Evolutionary conservation across 2,329 filamentous ascomycete species (phyloP), one percentile per base, ranked within the genome.

Genomic region (Penicillium griseofulvum): DNA sequence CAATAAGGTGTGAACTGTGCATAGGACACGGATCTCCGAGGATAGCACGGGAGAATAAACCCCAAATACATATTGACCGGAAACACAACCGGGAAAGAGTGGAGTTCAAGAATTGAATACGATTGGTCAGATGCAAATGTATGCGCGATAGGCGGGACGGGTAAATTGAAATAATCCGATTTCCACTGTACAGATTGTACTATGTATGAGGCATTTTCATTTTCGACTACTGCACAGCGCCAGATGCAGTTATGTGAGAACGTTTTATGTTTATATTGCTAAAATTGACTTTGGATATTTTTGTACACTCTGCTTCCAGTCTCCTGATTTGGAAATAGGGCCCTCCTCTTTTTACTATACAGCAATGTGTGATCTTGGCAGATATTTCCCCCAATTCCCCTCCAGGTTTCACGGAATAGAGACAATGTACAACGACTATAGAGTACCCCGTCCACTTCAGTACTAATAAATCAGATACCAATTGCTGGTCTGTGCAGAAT

Each of bases 1-100:
- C 43, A 54, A 56, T 56, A 56, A 56, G 38, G 50, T 56, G 54
- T 54, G 54, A 56, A 44, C 54, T 54, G 54, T 56, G 54, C 54
- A 52, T 31, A 38, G 54, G 31, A 46, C 24, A 17, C 46, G 38
- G 49, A 52, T n/a, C 43, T 52, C 29, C 26, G 37, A 45, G 33
- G 12, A 48, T 54, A 38, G 44, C 54, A 56, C 52, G 47, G 47
- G 52, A 54, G 28, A 42, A 5, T 49, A 24, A 42, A 34, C 44
- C n/a, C 14, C n/a, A 31, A 43, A 8, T 44, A 28, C 28, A 19
- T 10, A 39, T 45, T 55, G 54, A 56, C 54, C 50, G 50, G 50
- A 24, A 43, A 42, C 43, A 48, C 54, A 37, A 53, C 42, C 43
- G 37, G 53, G 48, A 42, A 42, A 5, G 42, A 46, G 53, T 55